Conservation (phyloP, 768 basidiomycete species). For the Amanita phalloides region DNA sequence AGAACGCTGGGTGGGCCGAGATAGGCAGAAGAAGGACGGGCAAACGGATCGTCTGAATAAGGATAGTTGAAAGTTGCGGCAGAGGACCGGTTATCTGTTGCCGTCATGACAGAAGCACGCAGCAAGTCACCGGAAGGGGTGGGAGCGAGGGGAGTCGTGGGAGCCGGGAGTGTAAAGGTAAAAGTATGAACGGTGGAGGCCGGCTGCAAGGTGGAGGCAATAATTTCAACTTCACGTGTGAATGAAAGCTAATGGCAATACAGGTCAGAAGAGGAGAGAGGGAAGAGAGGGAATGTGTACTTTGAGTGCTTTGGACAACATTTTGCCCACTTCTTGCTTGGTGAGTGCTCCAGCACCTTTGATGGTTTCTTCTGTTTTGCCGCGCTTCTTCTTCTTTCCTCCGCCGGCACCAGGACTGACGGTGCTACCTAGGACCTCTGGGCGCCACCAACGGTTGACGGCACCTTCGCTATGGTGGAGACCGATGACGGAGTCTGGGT, state of each 20-base stretch:
- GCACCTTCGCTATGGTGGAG: conserved; percentile 79
- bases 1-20: conserved; percentile 68
- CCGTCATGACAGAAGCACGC: conserved; percentile 64
- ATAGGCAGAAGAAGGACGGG: conserved; percentile 69
- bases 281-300: conserved; percentile 13
- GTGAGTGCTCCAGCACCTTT: conserved; percentile 74
- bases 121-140: conserved; percentile 62
- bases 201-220: conserved; percentile 90
- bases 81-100: conserved; percentile 52
- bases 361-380: conserved; percentile 51
- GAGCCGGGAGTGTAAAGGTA: conserved; percentile 76
- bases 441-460: conserved; percentile 83
- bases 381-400: conserved; percentile 62
- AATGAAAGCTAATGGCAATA: conserved; percentile 62
- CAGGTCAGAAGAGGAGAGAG: not conserved
- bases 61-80: conserved; percentile 65
- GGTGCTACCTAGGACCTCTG: conserved; percentile 84
- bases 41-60: conserved; percentile 69
- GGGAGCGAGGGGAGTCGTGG: conserved; percentile 66
- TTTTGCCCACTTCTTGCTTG: conserved; percentile 83
- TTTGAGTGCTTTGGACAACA: conserved; percentile 88
- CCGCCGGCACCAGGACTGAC: conserved; percentile 79
- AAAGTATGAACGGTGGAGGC: conserved; percentile 90
- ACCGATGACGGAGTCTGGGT: conserved; percentile 72
- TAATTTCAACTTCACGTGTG: conserved; percentile 86